Evolutionary conservation across 2,329 filamentous ascomycete genomes (phyloP), one percentile per base, ranked within the genome.

Genomic region (Camptophora hylomeconis): DNA sequence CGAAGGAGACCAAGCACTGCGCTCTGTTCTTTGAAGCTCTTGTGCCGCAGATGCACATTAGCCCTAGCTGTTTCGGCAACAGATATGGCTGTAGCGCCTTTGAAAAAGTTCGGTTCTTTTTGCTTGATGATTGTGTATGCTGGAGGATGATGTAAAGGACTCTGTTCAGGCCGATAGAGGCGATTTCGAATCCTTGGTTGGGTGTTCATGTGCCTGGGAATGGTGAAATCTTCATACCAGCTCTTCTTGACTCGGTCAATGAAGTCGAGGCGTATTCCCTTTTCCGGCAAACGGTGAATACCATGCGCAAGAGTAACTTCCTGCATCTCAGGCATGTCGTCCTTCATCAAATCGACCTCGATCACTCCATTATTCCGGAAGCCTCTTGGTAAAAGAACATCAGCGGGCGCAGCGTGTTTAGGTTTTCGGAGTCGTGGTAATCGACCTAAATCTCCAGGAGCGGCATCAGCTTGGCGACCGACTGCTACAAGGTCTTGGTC

Each of bases 201-300:
- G 22, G 25, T 33, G 20, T 38, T 25, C 27, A 36, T 22, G 5
- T 30, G 26, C 31, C 31, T 18, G 12, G 35, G 37, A 17, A 39
- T 33, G 19, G 33, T 31, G 20, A 43, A 33, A 37, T 50, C 61
- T 20, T 45, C 37, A 22, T 45, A 45, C 38, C 38, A 42, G 22
- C 38, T 38, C 57, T 50, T 52, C 48, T 70, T 72, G 40, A 72
- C 59, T 38, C 65, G 66, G 47, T 64, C 59, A 35, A 92, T 72
- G 50, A 93, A 84, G 47, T 83, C 75, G 8, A 75, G 61, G 45
- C 78, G 67, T 41, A 84, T 63, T 19, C 74, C 73, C 44, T 63
- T 63, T 36, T 72, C 72, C 1, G 70, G 65, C 30, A 84, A 54
- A 35, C 69, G 69, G 50, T 76, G 75, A 13, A 72, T 58, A 14